Evolutionary conservation across 805 yeast species (phyloP).

Genomic region (Lipomyces kockii): DNA sequence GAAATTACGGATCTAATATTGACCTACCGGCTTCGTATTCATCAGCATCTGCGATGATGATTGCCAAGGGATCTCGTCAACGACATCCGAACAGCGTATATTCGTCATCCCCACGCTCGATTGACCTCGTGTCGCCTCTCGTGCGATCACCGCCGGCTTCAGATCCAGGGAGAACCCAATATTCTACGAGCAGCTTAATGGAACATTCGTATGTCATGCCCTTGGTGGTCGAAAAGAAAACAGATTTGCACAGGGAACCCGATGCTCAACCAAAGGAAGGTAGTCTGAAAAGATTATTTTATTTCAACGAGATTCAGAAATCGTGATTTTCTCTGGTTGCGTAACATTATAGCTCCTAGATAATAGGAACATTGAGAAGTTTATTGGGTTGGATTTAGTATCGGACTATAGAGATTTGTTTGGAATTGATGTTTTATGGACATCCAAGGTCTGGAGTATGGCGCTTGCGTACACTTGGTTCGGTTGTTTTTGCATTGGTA

Average conservation of each 20-base stretch:
- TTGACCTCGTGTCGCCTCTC: conserved; percentile 22
- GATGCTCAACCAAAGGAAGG: conserved; percentile 12
- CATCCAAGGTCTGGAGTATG: neutral
- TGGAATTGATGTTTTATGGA: neutral
- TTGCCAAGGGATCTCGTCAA: conserved; percentile 18
- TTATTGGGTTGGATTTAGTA: neutral
- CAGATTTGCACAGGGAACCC: neutral
- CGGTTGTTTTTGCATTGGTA: neutral
- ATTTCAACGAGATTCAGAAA: conserved; percentile 17
- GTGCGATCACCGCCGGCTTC: conserved; percentile 7
- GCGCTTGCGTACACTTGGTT: neutral
- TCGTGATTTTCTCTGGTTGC: conserved; percentile 1
- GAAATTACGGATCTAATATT: neutral
- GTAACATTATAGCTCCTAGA: neutral
- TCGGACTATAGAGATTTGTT: neutral
- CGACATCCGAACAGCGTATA: conserved; percentile 19
- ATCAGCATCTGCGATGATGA: conserved; percentile 10
- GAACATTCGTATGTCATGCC: conserved; percentile 22
- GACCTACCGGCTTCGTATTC: conserved; percentile 8
- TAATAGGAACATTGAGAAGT: neutral
- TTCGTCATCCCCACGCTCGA: conserved; percentile 29
- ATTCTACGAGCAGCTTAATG: neutral
- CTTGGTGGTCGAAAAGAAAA: conserved; percentile 7
- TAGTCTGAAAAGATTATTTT: conserved; percentile 16
- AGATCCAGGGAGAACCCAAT: neutral